Base-by-base conservation (phyloP, 2,329 filamentous ascomycete genomes). In the Rosellinia necatrix region DNA sequence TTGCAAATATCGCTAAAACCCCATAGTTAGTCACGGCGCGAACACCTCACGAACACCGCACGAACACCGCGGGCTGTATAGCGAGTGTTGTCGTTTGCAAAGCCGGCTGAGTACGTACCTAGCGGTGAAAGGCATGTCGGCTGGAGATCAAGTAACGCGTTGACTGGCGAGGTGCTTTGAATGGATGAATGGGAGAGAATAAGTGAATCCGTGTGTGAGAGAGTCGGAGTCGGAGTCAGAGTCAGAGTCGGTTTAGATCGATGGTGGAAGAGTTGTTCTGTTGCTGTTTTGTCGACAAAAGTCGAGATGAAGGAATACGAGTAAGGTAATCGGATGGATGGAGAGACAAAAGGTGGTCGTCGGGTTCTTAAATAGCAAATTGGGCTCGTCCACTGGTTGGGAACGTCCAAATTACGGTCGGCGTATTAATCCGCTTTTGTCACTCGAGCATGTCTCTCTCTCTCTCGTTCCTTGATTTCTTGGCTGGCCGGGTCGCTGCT, bases 1-100 rank as follows among this genome's bases (percentile, higher is more conserved):
- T 85, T 85, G 81, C 79, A 82, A 66, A 85, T 84, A 64, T 85
- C 82, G 66, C 71, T 74, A n/a, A 37, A 15, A 13, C 12, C 9
- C 8, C 40, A 12, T 8, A 19, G 40, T 64, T 41, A 52, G 52
- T 42, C 21, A 43, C 37, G 40, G 17, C 8, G 12, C 8, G n/a
- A 43, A 38, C 15, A 55, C n/a, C 12, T 5, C 8, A 55, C 27
- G 27, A 29, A 30, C 38, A 35, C 22, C 15, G 29, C 27, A 32
- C 29, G 9, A 10, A 17, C 30, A n/a, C n/a, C n/a, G n/a, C n/a
- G n/a, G n/a, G n/a, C n/a, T n/a, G n/a, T n/a, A n/a, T n/a, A n/a
- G n/a, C 27, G 12, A 9, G n/a, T 5, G 10, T 19, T 13, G 30
- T 21, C 5, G 27, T 19, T 13, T 47, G 22, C 13, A 13, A 22